These are phyloP conservation scores for Neofusicoccum kwambonambiense DNA, from an alignment of 2,329 filamentous ascomycete species.

Conservation along the genomic window DNA sequence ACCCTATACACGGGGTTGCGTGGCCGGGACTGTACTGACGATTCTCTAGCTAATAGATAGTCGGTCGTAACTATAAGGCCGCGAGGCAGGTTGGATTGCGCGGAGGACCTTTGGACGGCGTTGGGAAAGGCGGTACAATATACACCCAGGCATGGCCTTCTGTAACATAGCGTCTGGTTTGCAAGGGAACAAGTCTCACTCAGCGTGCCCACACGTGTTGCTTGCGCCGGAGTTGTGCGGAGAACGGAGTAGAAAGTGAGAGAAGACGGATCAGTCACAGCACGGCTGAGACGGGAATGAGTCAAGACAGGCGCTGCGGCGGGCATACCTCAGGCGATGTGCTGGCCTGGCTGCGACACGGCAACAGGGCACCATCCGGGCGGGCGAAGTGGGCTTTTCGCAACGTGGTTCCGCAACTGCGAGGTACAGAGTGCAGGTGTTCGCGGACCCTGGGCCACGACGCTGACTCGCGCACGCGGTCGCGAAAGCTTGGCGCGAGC, in stretches of 20 bases:
- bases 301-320: background rate
- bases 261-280: background rate
- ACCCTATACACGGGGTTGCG: background rate
- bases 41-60: too few relatives aligned
- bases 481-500: constrained; percentile 1
- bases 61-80: too few relatives aligned
- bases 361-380: background rate
- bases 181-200: background rate
- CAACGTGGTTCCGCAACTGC: background rate
- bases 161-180: constrained; percentile 6
- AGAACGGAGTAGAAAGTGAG: background rate
- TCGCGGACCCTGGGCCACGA: background rate
- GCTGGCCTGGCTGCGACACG: background rate
- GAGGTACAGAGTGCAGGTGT: background rate
- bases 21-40: background rate
- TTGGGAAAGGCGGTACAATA: background rate
- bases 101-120: constrained; percentile 11
- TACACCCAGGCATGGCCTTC: constrained; percentile 2
- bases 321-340: background rate
- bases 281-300: background rate
- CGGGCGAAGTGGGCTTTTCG: background rate
- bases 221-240: background rate
- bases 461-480: background rate
- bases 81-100: background rate
- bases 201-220: background rate